Conservation (phyloP, 495 filamentous ascomycete genomes). For the Xylaria scruposa region DNA sequence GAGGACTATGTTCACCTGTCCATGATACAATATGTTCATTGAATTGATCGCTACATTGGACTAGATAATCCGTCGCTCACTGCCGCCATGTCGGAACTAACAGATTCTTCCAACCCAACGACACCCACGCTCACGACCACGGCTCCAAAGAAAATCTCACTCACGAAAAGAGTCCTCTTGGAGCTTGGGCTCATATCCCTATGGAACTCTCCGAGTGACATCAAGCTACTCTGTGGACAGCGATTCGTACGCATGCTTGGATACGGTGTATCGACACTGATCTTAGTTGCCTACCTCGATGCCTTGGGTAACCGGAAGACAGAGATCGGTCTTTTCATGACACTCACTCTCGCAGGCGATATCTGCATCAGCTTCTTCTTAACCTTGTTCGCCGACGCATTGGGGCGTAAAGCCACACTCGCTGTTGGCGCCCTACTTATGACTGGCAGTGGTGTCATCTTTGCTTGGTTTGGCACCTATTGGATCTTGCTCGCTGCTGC, state of each 20-base stretch:
- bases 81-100: neutral
- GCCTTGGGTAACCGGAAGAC: constrained; percentile 68
- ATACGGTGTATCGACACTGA: constrained; percentile 48
- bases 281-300: constrained; percentile 59
- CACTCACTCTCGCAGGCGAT: constrained; percentile 81
- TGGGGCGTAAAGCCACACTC: constrained; percentile 73
- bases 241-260: constrained; percentile 67
- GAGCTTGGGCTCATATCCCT: constrained; percentile 54
- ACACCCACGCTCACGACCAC: neutral
- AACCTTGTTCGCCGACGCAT: constrained; percentile 75
- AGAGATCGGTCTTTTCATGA: constrained; percentile 86
- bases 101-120: neutral
- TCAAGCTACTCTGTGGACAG: constrained; percentile 73
- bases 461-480: constrained; percentile 72
- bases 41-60: neutral
- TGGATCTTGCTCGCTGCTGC: constrained; percentile 78
- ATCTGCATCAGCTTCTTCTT: constrained; percentile 75
- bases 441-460: constrained; percentile 69
- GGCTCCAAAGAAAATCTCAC: neutral
- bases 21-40: neutral
- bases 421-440: constrained; percentile 72
- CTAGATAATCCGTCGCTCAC: neutral
- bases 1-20: neutral
- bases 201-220: constrained; percentile 60
- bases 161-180: constrained; percentile 1